Base-by-base conservation (phyloP, 2,329 filamentous ascomycete species). In the Penicillium occitanis region DNA sequence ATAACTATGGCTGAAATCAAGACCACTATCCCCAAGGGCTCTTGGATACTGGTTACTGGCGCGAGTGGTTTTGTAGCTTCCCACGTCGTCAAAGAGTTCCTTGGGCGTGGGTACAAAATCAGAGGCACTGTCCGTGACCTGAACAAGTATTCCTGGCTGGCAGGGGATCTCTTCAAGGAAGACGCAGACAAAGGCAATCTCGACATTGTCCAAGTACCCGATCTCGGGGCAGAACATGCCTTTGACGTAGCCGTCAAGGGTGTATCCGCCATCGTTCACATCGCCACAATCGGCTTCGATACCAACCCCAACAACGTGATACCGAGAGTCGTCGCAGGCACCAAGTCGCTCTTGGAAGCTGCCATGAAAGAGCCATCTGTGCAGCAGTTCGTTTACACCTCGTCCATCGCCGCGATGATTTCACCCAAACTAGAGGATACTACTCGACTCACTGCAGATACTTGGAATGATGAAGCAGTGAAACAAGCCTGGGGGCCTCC, bases 231-330 rank as follows among this genome's bases (percentile, higher is more conserved):
- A 10, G 53, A 42, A 28, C 62, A 64, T 35, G 62, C 62, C 40
- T 64, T 59, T 48, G 62, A 64, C 42, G 40, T 42, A 7, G 62
- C 53, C 3, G 62, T 64, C 25, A 57, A 37, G 40, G 62, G 51
- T 14, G 53, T 64, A n/a, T 59, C 62, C 50, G 62, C 62, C 17
- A 40, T 64, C 7, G 53, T 50, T 6, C 62, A 64, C 37, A 11
- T 64, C 14, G 62, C 62, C 5, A 59, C 62, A 28, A 59, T 64
- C 48, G 62, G 53, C n/a, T 64, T 59, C 19, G 53, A 64, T 35
- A n/a, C 42, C 17, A 42, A 64, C 19, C 62, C 62, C 10, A 17
- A 64, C n/a, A 64, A 64, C 14, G 42, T 46, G 11, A 40, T 64
- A 51, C 62, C 62, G 1, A 53, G 50, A 37, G 53, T 59, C 3